These are phyloP conservation scores for Vicia villosa DNA, from an alignment of 306 rosid species.

Conservation along the genomic window DNA sequence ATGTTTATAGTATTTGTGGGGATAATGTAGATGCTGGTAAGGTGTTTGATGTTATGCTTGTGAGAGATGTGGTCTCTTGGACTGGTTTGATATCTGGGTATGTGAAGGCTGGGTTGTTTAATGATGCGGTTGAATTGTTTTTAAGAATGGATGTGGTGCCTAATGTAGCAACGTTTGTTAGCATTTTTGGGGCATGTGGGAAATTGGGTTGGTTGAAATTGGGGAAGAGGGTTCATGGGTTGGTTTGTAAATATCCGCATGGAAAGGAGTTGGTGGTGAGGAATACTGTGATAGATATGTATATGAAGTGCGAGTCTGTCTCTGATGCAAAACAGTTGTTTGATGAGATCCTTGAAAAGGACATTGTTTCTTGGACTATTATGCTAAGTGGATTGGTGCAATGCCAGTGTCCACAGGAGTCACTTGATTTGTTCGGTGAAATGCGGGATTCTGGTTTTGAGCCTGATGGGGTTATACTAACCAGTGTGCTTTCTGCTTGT, in stretches of 20 bases:
- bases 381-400: conserved; percentile 74
- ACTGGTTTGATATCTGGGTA: conserved; percentile 72
- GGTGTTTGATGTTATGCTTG: conserved; percentile 78
- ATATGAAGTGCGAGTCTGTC: conserved; percentile 62
- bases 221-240: conserved; percentile 80
- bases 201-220: conserved; percentile 48
- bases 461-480: conserved; percentile 63
- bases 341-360: conserved; percentile 61
- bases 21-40: conserved; percentile 48
- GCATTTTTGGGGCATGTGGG: conserved; percentile 67
- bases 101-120: conserved; percentile 56
- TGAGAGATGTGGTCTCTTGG: conserved; percentile 85
- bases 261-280: conserved; percentile 54
- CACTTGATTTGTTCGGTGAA: conserved; percentile 59
- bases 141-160: conserved; percentile 61
- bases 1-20: conserved; percentile 61
- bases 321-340: conserved; percentile 60
- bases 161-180: conserved; percentile 63
- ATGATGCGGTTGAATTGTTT: conserved; percentile 53
- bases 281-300: conserved; percentile 75
- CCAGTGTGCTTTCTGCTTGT: conserved; percentile 79
- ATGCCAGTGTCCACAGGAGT: conserved; percentile 57
- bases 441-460: conserved; percentile 56
- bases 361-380: conserved; percentile 73
- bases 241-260: conserved; percentile 43